These are phyloP conservation scores for Tylopilus sp. DNA, from an alignment of 768 basidiomycete species.

Conservation along the genomic window DNA sequence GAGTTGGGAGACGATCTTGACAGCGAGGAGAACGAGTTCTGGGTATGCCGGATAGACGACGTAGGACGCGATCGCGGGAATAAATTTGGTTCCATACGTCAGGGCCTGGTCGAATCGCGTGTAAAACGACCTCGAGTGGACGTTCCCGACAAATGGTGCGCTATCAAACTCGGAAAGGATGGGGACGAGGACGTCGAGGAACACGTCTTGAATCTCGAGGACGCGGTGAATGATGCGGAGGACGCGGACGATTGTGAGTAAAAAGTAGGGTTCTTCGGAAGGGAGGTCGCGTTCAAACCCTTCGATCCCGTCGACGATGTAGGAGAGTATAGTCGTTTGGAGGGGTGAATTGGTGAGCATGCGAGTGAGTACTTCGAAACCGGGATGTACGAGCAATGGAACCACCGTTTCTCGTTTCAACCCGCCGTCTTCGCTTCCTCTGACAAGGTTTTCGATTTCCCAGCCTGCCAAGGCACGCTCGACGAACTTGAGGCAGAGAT, in stretches of 20 bases:
- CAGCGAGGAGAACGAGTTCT: constrained; percentile 70
- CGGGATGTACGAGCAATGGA: constrained; percentile 71
- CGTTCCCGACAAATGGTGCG: constrained; percentile 47
- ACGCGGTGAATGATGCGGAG: constrained; percentile 79
- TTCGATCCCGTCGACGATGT: constrained; percentile 77
- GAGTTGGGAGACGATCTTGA: constrained; percentile 71
- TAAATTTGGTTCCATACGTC: constrained; percentile 63
- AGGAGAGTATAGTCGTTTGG: constrained; percentile 70
- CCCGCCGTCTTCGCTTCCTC: constrained; percentile 48
- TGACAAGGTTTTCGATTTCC: constrained; percentile 70
- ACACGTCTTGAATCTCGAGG: constrained; percentile 83
- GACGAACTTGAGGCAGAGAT: constrained; percentile 78
- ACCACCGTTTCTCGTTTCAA: constrained; percentile 51
- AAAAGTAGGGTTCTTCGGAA: constrained; percentile 68
- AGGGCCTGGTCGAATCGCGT: constrained; percentile 72
- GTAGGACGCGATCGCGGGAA: constrained; percentile 81
- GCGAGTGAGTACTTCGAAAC: constrained; percentile 80
- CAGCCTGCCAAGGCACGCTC: constrained; percentile 82
- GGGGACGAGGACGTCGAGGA: constrained; percentile 84
- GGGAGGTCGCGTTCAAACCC: constrained; percentile 70
- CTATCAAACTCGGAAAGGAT: constrained; percentile 65
- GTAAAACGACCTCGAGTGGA: constrained; percentile 67
- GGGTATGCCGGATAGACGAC: constrained; percentile 65
- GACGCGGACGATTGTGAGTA: constrained; percentile 72
- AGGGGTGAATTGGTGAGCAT: constrained; percentile 70